These are phyloP conservation scores for Oldenlandia corymbosa DNA, from an alignment of 257 asterid species.

Conservation along the genomic window DNA sequence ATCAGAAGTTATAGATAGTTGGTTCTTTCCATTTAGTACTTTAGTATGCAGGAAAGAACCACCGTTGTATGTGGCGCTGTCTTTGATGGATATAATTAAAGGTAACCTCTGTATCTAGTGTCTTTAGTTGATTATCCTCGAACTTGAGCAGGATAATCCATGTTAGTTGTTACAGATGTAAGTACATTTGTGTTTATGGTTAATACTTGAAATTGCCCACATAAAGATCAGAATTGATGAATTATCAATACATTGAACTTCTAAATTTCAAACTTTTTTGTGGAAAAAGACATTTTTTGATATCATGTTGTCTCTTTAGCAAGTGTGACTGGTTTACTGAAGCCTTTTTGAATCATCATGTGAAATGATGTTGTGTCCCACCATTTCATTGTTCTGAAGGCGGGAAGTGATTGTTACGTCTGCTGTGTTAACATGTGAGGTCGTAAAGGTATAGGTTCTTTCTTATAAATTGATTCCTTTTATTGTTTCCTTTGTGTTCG, in stretches of 20 bases:
- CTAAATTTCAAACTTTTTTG: not conserved
- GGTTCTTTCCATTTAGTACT: not conserved
- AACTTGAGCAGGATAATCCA: not conserved
- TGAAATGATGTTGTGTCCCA: not conserved
- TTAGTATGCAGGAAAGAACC: too few species aligned
- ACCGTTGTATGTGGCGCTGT: not conserved
- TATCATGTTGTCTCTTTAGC: not conserved
- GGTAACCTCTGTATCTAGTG: not conserved
- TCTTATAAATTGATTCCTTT: conserved; percentile 7
- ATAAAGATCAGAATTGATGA: not conserved
- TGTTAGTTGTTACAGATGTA: not conserved
- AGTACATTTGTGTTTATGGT: not conserved
- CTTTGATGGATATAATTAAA: not conserved
- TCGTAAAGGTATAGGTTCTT: conserved; percentile 61
- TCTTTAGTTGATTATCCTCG: not conserved
- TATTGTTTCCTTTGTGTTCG: conserved; percentile 1
- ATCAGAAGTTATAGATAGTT: not conserved
- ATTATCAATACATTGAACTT: not conserved
- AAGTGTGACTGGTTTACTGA: not conserved
- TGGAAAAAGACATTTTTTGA: not conserved
- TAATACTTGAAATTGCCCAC: not conserved
- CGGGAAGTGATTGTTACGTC: conserved; percentile 87
- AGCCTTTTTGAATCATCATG: not conserved
- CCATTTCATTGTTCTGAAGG: conserved; percentile 45
- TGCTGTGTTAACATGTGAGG: conserved; percentile 79